phyloP scores from a whole-genome alignment of 768 basidiomycete species.

The Termitomyces sp. region DNA sequence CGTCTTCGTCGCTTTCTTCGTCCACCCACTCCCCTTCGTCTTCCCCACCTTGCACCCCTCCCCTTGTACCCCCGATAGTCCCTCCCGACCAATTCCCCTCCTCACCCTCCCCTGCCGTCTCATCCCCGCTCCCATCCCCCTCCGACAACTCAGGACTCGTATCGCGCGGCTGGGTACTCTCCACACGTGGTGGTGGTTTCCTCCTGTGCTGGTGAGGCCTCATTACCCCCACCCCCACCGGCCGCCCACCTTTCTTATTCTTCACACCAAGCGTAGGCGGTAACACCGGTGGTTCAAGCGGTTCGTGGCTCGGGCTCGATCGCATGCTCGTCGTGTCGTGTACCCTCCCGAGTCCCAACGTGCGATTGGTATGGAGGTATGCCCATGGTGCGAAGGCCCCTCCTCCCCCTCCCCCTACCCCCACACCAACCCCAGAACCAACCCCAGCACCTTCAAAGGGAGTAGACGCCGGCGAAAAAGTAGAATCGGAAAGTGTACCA shows the following conservation, averaged over 20 bases:
- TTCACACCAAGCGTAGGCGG: conserved; percentile 44
- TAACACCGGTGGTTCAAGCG: conserved; percentile 50
- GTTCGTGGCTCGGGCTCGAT: conserved; percentile 71
- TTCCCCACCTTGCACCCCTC: conserved; percentile 23
- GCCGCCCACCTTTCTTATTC: too few relatives aligned
- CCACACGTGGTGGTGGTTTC: conserved; percentile 73
- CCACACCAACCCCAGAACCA: too few relatives aligned
- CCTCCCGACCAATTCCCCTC: conserved; percentile 38
- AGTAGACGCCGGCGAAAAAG: conserved; percentile 71
- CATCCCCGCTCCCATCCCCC: conserved; percentile 80
- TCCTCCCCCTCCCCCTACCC: conserved; percentile 15
- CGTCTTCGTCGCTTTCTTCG: conserved; percentile 69
- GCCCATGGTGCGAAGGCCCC: conserved; percentile 64
- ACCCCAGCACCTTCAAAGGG: conserved; percentile 74
- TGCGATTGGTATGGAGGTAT: conserved; percentile 55
- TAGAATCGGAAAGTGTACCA: conserved; percentile 62
- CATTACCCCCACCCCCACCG: too few relatives aligned
- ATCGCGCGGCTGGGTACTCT: conserved; percentile 80
- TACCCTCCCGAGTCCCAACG: conserved; percentile 39
- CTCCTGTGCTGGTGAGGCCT: conserved; percentile 29
- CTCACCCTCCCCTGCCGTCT: conserved; percentile 70
- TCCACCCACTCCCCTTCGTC: conserved; percentile 67
- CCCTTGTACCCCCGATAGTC: conserved; percentile 21
- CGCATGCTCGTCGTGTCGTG: conserved; percentile 59
- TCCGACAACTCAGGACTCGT: too few relatives aligned